phyloP scores from a whole-genome alignment of 106 monocot species.

The Xerophyta viscosa region DNA sequence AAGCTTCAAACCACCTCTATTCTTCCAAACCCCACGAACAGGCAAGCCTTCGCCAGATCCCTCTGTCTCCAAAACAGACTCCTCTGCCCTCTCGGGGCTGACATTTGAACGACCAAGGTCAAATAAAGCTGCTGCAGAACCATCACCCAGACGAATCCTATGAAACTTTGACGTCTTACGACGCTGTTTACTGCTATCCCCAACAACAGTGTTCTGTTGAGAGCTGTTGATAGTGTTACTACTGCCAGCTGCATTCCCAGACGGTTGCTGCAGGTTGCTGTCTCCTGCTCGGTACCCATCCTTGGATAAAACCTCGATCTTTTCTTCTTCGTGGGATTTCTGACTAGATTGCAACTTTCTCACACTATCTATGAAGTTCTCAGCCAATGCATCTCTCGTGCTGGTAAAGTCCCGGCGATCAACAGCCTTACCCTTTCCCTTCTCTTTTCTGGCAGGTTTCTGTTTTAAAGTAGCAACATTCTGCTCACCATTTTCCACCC shows the following conservation, averaged over 20 bases:
- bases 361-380: slow-evolving; percentile 45
- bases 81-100: slow-evolving; percentile 19
- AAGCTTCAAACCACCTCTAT: slow-evolving; percentile 57
- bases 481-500: slow-evolving; percentile 26
- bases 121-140: slow-evolving; percentile 33
- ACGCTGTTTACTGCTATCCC: slow-evolving; percentile 21
- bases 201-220: slow-evolving; percentile 16
- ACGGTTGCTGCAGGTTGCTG: not conserved
- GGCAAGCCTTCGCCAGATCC: slow-evolving; percentile 7
- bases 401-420: not conserved
- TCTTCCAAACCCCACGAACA: slow-evolving; percentile 66
- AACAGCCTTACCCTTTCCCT: slow-evolving; percentile 45
- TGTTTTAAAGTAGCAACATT: slow-evolving; percentile 19
- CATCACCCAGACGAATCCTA: slow-evolving; percentile 62
- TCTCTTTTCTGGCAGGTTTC: slow-evolving; percentile 27
- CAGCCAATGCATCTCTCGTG: slow-evolving; percentile 27
- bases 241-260: slow-evolving; percentile 8
- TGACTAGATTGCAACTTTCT: slow-evolving; percentile 49
- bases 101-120: slow-evolving; percentile 14
- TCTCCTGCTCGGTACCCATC: slow-evolving; percentile 61
- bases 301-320: slow-evolving; percentile 67
- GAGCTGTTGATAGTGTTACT: no score
- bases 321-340: slow-evolving; percentile 25
- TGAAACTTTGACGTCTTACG: slow-evolving; percentile 66
- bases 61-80: no score